Evolutionary conservation across 2,329 filamentous ascomycete species (phyloP), one percentile per base, ranked within the genome.

Genomic region (Nemania sp.): DNA sequence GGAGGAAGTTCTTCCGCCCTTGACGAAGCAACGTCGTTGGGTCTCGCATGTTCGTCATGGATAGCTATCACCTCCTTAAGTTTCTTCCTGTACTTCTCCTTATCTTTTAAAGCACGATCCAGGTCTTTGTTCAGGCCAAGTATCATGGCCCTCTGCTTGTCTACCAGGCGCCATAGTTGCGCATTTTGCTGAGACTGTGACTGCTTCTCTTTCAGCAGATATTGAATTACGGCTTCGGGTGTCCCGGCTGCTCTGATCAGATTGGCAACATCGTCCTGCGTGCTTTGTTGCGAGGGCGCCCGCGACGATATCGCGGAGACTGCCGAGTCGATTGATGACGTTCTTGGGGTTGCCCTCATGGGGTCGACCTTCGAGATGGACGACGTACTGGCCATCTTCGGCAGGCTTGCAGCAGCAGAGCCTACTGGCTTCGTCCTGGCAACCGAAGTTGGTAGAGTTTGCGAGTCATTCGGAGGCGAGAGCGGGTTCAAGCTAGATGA

Each of bases 81-180:
- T 76, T 95, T 97, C 75, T 89, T 93, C 69, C 91, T 87, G 73
- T 98, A 98, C 69, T 90, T 89, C 67, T 98, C 94, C 76, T 97
- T 97, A 68, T 98, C 95, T 73, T 96, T 96, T 65, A 97, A 76
- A 1, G 93, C 88, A 54, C 91, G 87, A 75, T 98, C 94, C 12
- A 99, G 80, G 73, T 99, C 95, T 75, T 95, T 96, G 72, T 98
- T 97, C 64, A 99, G 81, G 7, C 93, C 94, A 18, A 97, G 77
- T 56, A 99, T 92, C 87, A 99, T 93, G 15, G 92, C 87, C 64
- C 94, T 85, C 76, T 99, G 95, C 79, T 99, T 98, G 75, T 98
- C 94, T 51, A 99, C 92, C 48, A 99, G 79, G 52, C 92, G 89
- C 95, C 95, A 99, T 70, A 99, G 79, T 74, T 99, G 94, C 17